Conservation (phyloP, 2,329 filamentous ascomycete species). For the Aspergillus sp. region DNA sequence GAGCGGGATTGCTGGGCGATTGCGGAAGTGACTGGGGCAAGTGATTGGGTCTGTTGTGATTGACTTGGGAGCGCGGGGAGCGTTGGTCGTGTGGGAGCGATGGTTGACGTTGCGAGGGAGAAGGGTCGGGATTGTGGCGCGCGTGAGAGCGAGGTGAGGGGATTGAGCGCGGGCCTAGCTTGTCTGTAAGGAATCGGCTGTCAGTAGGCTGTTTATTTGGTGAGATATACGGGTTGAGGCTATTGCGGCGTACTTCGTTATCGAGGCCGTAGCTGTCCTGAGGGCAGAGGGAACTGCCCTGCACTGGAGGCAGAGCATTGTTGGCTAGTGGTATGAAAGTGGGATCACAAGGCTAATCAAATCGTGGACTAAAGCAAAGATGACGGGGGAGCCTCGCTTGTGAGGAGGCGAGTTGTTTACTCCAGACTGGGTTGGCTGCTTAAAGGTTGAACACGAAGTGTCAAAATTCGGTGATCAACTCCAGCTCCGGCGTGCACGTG, state of each 20-base stretch:
- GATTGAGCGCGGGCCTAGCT: neutral
- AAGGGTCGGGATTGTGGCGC: constrained; percentile 17
- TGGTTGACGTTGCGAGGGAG: constrained; percentile 7
- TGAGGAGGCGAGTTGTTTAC: constrained; percentile 11
- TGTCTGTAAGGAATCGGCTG: neutral
- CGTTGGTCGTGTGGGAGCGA: constrained; percentile 4
- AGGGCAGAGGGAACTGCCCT: constrained; percentile 31
- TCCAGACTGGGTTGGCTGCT: neutral
- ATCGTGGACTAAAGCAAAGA: neutral
- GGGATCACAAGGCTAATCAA: neutral
- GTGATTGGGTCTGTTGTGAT: constrained; percentile 8
- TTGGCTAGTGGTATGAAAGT: neutral
- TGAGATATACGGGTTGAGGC: neutral
- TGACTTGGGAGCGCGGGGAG: constrained; percentile 4
- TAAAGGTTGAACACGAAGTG: constrained; percentile 23
- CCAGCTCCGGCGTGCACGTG: constrained; percentile 33
- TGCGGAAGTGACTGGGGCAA: neutral
- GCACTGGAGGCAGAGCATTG: constrained; percentile 37
- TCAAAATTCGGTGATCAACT: constrained; percentile 31
- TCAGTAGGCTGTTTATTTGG: neutral
- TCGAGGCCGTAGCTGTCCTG: constrained; percentile 24
- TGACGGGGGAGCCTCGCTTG: constrained; percentile 7
- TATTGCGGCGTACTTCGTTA: constrained; percentile 21
- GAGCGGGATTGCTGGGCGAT: constrained; percentile 29
- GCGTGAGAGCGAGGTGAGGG: neutral